Base-by-base conservation (phyloP, 225 moss, liverwort and hornwort genomes). In the Takakia lepidozioides region DNA sequence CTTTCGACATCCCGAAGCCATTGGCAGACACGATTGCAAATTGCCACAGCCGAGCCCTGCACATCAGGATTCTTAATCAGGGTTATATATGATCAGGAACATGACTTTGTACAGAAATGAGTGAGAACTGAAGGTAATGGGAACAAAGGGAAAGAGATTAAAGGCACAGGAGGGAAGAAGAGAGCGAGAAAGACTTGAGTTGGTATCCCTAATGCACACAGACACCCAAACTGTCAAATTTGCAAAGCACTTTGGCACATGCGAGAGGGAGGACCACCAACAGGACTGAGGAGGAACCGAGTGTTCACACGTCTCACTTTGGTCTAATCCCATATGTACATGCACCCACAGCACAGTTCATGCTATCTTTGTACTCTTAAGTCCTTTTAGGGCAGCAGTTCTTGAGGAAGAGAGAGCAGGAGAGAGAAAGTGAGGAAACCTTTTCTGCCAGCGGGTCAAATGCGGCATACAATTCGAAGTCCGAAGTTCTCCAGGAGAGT, bases 1-100 rank as follows among this genome's bases (percentile, higher is more conserved):
- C 91, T 85, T 66, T 98, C 98, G 69, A 91, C 38, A 47, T 87
- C 91, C 51, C 98, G 77, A 40, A 98, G 60, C 91, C 98, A 91
- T 48, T 83, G 91, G 65, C 91, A 91, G 49, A 91, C 63, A 21
- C 87, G 82, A 46, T 98, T 98, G 72, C 98, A 87, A 10, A 88
- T 78, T 23, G 81, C 48, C 43, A 98, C 80, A 46, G 87, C 85
- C 44, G 80, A 74, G 67, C 74, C 85, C 87, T 87, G 79, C 71
- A 41, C 54, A 21, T 48, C 60, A 41, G 28, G 8, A 21, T 43
- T 8, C 43, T 36, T 36, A 8, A 36, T 36, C 21, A 23, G 14
- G 25, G 23, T 17, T 20, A 46, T 46, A 10, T 14, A 10, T 46
- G 19, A 15, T 42, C 14, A 9, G 5, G n/a, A 17, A 3, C 41